Evolutionary conservation across 1,139 yeast species (phyloP).

Genomic region (Geotrichum reessii): DNA sequence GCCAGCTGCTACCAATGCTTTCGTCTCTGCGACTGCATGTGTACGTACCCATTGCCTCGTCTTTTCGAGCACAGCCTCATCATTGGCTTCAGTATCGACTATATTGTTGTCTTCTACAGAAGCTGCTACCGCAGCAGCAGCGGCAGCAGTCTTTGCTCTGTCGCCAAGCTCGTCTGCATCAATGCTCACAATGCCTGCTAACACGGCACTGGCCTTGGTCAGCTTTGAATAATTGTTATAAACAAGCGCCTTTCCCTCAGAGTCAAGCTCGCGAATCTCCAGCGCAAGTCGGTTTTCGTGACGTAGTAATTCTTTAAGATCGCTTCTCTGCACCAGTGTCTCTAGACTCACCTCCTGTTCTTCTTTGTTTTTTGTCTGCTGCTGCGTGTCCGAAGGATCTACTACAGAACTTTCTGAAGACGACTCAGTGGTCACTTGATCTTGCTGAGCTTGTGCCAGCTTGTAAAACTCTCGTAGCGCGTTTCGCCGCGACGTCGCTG

Average conservation of each 20-base stretch:
- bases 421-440: conserved; percentile 8
- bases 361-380: neutral
- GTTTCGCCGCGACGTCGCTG: conserved; percentile 31
- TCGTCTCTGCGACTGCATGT: neutral
- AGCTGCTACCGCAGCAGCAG: neutral
- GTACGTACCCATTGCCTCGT: neutral
- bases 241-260: conserved; percentile 42
- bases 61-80: neutral
- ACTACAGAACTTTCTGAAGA: neutral
- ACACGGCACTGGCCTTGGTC: conserved; percentile 32
- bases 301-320: conserved; percentile 30
- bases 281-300: conserved; percentile 33
- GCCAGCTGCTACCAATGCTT: neutral
- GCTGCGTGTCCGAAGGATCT: neutral
- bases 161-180: neutral
- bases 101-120: neutral
- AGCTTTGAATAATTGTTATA: conserved; percentile 42
- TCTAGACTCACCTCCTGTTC: conserved; percentile 19
- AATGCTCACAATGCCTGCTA: neutral
- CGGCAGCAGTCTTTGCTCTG: neutral
- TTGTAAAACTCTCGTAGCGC: conserved; percentile 42
- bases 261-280: conserved; percentile 37
- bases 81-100: neutral
- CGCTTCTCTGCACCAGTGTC: conserved; percentile 24
- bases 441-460: conserved; percentile 23